phyloP scores from a whole-genome alignment of 805 yeast species.

The Candida ficus region DNA sequence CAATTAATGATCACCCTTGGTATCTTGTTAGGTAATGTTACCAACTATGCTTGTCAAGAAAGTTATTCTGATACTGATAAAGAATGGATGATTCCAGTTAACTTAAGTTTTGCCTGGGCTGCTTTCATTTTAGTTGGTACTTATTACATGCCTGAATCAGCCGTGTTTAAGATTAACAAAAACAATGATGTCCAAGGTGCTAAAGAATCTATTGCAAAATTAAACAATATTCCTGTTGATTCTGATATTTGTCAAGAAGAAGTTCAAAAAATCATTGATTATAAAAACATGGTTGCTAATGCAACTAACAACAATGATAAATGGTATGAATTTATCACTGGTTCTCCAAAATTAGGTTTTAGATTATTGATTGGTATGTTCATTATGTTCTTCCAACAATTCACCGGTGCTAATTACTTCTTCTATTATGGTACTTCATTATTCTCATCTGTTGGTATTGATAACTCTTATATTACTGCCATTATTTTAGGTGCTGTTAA shows the following conservation, averaged over 20 bases:
- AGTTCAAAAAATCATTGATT: slow-evolving; percentile 42
- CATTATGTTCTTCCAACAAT: slow-evolving; percentile 58
- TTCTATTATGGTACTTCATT: slow-evolving; percentile 64
- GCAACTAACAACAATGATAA: slow-evolving; percentile 47
- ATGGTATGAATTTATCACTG: slow-evolving; percentile 56
- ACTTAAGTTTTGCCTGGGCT: slow-evolving; percentile 40
- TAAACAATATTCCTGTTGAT: slow-evolving; percentile 44
- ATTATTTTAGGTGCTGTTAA: slow-evolving; percentile 53
- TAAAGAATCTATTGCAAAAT: slow-evolving; percentile 42
- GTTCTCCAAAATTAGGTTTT: slow-evolving; percentile 48
- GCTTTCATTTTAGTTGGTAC: slow-evolving; percentile 38
- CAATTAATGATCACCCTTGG: slow-evolving; percentile 69
- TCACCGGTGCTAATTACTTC: slow-evolving; percentile 61
- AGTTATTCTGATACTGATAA: slow-evolving; percentile 38
- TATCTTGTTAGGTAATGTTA: slow-evolving; percentile 66
- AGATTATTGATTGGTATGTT: slow-evolving; percentile 54
- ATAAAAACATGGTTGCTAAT: slow-evolving; percentile 17
- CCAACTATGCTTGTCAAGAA: slow-evolving; percentile 53
- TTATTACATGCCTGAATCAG: slow-evolving; percentile 62
- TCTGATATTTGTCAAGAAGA: slow-evolving; percentile 42
- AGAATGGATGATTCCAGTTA: slow-evolving; percentile 68
- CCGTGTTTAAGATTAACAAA: slow-evolving; percentile 45
- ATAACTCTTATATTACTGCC: slow-evolving; percentile 56
- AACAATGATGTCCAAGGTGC: slow-evolving; percentile 46
- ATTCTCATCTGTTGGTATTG: slow-evolving; percentile 52